A percentile compares a stretch with the other conserved stretches of the same genome.
Conservation (phyloP, 331 rosid genomes). For the Dryas integrifolia region DNA sequence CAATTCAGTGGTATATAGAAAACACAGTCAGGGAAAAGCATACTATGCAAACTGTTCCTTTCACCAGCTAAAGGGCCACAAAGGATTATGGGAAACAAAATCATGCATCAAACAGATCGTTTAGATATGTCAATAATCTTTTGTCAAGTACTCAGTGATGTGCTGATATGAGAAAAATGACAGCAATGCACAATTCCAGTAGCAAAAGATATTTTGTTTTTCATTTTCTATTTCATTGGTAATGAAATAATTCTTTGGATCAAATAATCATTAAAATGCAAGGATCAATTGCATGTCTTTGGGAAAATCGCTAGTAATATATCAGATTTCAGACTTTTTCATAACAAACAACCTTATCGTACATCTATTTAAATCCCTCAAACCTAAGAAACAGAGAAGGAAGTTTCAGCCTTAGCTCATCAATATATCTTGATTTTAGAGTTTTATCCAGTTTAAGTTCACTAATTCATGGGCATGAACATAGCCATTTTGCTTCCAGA, state of each 20-base stretch:
- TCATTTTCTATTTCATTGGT: too few relatives aligned
- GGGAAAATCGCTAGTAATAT: too few relatives aligned
- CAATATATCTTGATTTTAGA: constrained; percentile 5
- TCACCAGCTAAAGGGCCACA: neutral
- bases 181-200: neutral
- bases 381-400: neutral
- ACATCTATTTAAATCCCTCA: neutral
- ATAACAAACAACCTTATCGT: too few relatives aligned
- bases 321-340: too few relatives aligned
- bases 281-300: too few relatives aligned
- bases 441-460: too few relatives aligned
- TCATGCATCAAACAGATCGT: neutral
- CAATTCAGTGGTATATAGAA: neutral
- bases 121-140: neutral
- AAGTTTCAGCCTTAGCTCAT: neutral
- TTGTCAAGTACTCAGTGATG: neutral
- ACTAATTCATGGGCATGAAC: neutral
- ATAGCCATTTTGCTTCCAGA: neutral
- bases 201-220: neutral
- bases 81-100: neutral
- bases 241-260: too few relatives aligned
- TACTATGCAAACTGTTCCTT: neutral
- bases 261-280: too few relatives aligned
- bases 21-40: neutral
- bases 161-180: neutral